Base-by-base conservation (phyloP, 2,329 filamentous ascomycete species). In the Beauveria scarabaeidicola region DNA sequence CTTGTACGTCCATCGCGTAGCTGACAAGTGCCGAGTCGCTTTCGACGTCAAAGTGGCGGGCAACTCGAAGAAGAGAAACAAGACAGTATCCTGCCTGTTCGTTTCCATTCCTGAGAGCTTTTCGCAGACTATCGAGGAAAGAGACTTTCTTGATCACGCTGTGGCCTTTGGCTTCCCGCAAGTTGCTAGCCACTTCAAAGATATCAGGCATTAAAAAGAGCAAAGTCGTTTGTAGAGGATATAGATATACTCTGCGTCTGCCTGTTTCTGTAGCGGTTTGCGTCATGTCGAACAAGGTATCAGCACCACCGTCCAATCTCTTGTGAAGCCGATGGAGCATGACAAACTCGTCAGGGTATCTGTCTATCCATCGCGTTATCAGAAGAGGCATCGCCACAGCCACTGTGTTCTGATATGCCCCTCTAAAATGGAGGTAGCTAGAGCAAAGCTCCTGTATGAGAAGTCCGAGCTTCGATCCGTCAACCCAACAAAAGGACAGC, bases 271-370 rank as follows among this genome's bases (percentile, higher is more conserved):
- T 77, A 29, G 85, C 78, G 3, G 82, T 82, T 63, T 84, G 80
- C 5, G 83, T 80, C 82, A 88, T 88, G 65, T 89, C 86, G 67
- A 88, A 88, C 25, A 89, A 74, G 0, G 83, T 87, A 67, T 89
- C 86, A 5, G 83, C 81, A 10, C 82, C 82, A 52, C 81, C 83
- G 64, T 88, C 85, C n/a, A 88, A 76, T 66, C 83, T 79, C 66
- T 78, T 82, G 63, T 82, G 82, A 61, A 78, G 75, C 17, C 78
- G 78, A 69, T 89, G 86, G 61, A 88, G 73, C 60, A 80, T 77
- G 51, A 87, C 80, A 68, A 88, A 88, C 69, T 89, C 85, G 40
- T 78, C 72, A 1, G 86, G 85, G 64, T 81, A 83, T 10, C 83
- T 79, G 65, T 87, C 83, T 40, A 88, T 78, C 86, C 86, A 89